A percentile compares a stretch with the other conserved stretches of the same genome.
Evolutionary conservation across 2,329 filamentous ascomycete genomes (phyloP).

Genomic region (Madurella fahalii): DNA sequence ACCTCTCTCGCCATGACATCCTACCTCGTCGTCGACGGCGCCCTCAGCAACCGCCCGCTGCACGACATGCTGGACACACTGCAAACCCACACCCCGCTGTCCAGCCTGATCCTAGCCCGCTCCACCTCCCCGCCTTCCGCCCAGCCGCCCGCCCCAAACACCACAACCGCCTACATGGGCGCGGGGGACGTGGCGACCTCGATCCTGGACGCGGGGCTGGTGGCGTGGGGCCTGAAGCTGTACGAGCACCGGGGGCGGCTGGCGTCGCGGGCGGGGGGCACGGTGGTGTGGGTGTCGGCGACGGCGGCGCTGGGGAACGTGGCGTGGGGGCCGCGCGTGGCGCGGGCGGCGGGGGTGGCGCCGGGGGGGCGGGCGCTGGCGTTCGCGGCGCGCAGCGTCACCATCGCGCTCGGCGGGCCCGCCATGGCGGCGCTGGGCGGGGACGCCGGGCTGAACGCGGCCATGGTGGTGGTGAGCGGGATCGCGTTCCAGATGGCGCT

Average conservation of each 20-base stretch:
- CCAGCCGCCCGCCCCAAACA: neutral
- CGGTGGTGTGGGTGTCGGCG: constrained; percentile 36
- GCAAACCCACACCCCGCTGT: constrained; percentile 30
- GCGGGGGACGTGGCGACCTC: constrained; percentile 48
- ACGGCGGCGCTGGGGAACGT: constrained; percentile 40
- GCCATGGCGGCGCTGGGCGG: constrained; percentile 43
- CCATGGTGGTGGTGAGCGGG: constrained; percentile 49
- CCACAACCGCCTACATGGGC: constrained; percentile 30
- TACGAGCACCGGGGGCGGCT: constrained; percentile 47
- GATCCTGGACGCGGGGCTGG: constrained; percentile 48
- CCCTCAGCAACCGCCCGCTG: constrained; percentile 21
- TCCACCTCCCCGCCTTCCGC: neutral
- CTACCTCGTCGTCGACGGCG: constrained; percentile 40
- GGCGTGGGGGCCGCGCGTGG: constrained; percentile 38
- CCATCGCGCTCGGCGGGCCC: constrained; percentile 46
- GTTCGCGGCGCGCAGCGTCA: constrained; percentile 49
- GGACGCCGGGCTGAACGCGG: constrained; percentile 45
- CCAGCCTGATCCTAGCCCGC: constrained; percentile 23
- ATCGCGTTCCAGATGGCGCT: constrained; percentile 38
- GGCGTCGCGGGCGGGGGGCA: constrained; percentile 40
- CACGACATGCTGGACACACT: constrained; percentile 26
- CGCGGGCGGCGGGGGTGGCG: constrained; percentile 35
- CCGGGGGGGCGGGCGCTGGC: constrained; percentile 34
- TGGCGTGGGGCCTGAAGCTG: constrained; percentile 52
- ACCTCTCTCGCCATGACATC: constrained; percentile 43